phyloP scores from a whole-genome alignment of 192 early-diverging fungal genomes.

The Gigaspora rosea region DNA sequence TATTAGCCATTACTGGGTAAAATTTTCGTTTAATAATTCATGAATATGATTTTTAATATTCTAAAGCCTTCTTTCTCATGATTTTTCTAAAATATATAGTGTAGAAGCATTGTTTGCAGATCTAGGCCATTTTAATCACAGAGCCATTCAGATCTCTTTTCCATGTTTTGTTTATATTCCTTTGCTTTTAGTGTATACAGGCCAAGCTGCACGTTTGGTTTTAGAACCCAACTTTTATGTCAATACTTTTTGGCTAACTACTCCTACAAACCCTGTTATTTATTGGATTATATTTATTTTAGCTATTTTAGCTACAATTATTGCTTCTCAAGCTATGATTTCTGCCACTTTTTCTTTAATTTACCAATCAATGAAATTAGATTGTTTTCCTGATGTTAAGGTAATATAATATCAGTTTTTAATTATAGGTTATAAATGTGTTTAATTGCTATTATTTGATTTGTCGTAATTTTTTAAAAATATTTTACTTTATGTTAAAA shows the following conservation, averaged over 20 bases:
- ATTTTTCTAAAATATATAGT: too few species aligned
- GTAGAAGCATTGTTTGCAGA: conserved; percentile 61
- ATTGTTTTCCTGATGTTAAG: conserved; percentile 50
- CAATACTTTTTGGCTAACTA: conserved; percentile 14
- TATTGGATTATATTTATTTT: conserved; percentile 52
- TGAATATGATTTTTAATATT: too few species aligned
- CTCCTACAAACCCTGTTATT: neutral
- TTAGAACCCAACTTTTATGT: neutral
- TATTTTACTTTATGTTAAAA: neutral
- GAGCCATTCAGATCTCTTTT: conserved; percentile 51
- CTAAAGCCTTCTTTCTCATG: too few species aligned
- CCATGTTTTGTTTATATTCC: conserved; percentile 49
- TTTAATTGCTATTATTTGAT: neutral
- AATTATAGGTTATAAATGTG: neutral
- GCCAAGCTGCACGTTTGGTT: conserved; percentile 40
- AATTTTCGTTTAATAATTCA: too few species aligned
- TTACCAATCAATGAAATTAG: conserved; percentile 55
- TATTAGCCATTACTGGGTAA: conserved; percentile 52
- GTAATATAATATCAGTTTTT: conserved; percentile 4
- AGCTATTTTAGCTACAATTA: conserved; percentile 56
- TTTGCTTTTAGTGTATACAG: conserved; percentile 50
- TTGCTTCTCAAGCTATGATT: conserved; percentile 61
- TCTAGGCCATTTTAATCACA: conserved; percentile 55
- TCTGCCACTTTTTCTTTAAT: conserved; percentile 55
- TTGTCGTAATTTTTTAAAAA: conserved; percentile 1